A percentile compares a stretch with the other conserved stretches of the same genome.
These are phyloP conservation scores for Trichoderma sp. DNA, from an alignment of 2,329 filamentous ascomycete genomes.

Conservation along the genomic window DNA sequence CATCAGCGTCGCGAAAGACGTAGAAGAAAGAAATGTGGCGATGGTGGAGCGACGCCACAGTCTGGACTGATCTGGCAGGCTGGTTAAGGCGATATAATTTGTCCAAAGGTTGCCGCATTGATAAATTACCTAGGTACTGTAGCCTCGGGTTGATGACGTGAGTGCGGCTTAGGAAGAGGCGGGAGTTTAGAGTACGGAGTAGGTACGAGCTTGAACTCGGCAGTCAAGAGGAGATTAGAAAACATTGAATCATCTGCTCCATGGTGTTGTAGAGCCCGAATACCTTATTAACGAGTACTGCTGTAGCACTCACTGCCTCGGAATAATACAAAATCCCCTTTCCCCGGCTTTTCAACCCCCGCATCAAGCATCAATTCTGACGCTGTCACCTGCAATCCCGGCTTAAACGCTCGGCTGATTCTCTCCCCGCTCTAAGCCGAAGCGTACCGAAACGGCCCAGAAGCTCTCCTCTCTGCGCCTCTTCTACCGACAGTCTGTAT, in stretches of 20 bases:
- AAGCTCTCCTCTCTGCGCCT: slow-evolving; percentile 3
- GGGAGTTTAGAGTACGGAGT: background rate
- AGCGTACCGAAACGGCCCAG: slow-evolving; percentile 36
- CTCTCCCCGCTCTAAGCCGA: slow-evolving; percentile 41
- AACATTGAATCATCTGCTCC: background rate
- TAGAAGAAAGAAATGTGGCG: background rate
- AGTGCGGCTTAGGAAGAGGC: background rate
- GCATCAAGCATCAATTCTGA: background rate
- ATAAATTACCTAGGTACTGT: background rate
- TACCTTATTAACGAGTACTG: background rate
- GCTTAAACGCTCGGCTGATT: slow-evolving; percentile 11
- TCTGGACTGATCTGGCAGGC: background rate
- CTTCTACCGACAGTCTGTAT: slow-evolving; percentile 2
- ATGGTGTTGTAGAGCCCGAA: background rate
- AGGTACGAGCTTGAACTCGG: background rate
- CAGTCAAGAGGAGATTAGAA: background rate
- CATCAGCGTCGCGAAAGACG: slow-evolving; percentile 1
- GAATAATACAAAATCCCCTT: background rate
- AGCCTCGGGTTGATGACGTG: background rate
- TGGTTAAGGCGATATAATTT: background rate
- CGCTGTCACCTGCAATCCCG: background rate
- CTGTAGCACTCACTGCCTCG: background rate
- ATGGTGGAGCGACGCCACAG: slow-evolving; percentile 12
- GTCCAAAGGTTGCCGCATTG: background rate
- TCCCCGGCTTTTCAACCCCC: background rate